phyloP scores from a whole-genome alignment of 805 yeast genomes.

The Spathaspora hagerdaliae region DNA sequence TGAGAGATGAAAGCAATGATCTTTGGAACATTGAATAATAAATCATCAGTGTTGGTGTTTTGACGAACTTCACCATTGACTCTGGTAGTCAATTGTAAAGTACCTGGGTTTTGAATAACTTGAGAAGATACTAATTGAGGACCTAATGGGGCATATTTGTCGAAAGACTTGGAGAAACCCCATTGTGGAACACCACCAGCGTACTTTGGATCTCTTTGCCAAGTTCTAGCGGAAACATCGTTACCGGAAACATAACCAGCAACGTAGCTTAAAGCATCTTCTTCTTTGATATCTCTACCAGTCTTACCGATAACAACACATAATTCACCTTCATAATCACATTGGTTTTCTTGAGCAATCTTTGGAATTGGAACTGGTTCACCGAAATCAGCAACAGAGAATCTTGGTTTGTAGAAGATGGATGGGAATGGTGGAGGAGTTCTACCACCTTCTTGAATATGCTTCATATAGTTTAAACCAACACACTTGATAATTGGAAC shows the following conservation, averaged over 20 bases:
- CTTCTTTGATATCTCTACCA: slow-evolving; percentile 40
- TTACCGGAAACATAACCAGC: slow-evolving; percentile 53
- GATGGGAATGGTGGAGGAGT: slow-evolving; percentile 47
- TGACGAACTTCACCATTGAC: slow-evolving; percentile 50
- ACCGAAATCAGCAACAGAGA: slow-evolving; percentile 41
- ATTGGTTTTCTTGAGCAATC: slow-evolving; percentile 31
- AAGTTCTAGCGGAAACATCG: slow-evolving; percentile 54
- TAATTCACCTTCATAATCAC: slow-evolving; percentile 54
- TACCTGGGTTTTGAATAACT: slow-evolving; percentile 26
- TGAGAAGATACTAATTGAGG: slow-evolving; percentile 44
- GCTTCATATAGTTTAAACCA: slow-evolving; percentile 50
- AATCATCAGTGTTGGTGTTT: slow-evolving; percentile 42
- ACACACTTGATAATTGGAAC: slow-evolving; percentile 38
- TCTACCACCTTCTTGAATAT: slow-evolving; percentile 34
- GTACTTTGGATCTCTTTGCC: slow-evolving; percentile 42
- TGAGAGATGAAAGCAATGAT: slow-evolving; percentile 45
- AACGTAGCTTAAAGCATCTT: slow-evolving; percentile 43
- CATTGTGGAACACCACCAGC: slow-evolving; percentile 48
- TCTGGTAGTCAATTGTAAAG: slow-evolving; percentile 32
- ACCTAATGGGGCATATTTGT: slow-evolving; percentile 55
- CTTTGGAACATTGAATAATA: slow-evolving; percentile 43
- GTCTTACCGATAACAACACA: slow-evolving; percentile 50
- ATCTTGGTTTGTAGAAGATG: slow-evolving; percentile 47
- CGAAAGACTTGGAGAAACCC: slow-evolving; percentile 50
- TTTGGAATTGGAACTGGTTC: slow-evolving; percentile 41